phyloP scores from a whole-genome alignment of 805 yeast genomes.

The Yamadazyma endophytica region DNA sequence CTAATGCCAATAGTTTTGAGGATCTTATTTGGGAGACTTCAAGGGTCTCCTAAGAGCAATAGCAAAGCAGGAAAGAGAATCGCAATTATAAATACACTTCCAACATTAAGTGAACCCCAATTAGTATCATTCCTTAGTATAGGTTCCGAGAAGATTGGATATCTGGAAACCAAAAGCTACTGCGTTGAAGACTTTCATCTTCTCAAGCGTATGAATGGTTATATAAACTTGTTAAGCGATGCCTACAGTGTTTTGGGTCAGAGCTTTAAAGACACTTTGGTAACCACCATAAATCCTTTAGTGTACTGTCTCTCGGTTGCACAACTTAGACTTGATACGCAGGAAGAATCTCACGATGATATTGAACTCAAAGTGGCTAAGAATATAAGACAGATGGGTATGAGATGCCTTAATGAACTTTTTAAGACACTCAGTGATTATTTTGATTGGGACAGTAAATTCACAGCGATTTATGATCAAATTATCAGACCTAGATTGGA shows the following conservation, averaged over 20 bases:
- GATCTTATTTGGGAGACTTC: conserved; percentile 83
- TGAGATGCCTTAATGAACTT: conserved; percentile 57
- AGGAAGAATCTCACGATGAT: conserved; percentile 1
- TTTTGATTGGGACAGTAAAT: conserved; percentile 53
- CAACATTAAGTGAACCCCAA: conserved; percentile 49
- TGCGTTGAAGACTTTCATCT: conserved; percentile 19
- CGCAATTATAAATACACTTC: conserved; percentile 63
- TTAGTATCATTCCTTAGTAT: conserved; percentile 58
- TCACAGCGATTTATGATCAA: conserved; percentile 45
- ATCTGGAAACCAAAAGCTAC: conserved; percentile 12
- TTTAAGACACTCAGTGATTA: conserved; percentile 49
- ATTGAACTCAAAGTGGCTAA: conserved; percentile 44
- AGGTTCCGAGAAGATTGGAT: conserved; percentile 53
- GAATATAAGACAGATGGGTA: conserved; percentile 61
- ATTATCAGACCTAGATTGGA: conserved; percentile 63
- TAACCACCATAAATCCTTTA: conserved; percentile 52
- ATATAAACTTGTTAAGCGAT: conserved; percentile 56
- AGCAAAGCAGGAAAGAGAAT: conserved; percentile 67
- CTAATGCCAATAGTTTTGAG: conserved; percentile 74
- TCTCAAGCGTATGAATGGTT: conserved; percentile 59
- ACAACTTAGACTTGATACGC: conserved; percentile 24
- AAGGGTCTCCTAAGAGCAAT: conserved; percentile 62
- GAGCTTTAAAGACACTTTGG: conserved; percentile 45
- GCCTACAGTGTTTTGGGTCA: conserved; percentile 57
- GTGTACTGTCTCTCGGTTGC: conserved; percentile 52